A percentile compares a stretch with the other conserved stretches of the same genome.
These are phyloP conservation scores for Fraxinus greggii DNA, from an alignment of 305 asterid genomes.

Conservation along the genomic window DNA sequence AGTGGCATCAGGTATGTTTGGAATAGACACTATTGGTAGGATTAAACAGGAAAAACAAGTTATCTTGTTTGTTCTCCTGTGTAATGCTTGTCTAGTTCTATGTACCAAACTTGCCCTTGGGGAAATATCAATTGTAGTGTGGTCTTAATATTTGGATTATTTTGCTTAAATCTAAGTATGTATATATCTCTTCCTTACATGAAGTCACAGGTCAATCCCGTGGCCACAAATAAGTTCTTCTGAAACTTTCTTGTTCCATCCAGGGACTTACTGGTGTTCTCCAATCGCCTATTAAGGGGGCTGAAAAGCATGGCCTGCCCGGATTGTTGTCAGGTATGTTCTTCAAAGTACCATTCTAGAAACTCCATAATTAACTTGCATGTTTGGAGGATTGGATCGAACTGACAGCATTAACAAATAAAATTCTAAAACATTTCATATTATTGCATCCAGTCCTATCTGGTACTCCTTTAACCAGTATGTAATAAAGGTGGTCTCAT, in stretches of 20 bases:
- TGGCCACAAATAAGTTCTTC: neutral
- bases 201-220: constrained; percentile 1
- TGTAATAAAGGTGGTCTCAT: neutral
- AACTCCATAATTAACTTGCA: neutral
- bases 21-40: neutral
- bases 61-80: neutral
- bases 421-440: neutral
- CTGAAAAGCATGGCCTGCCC: constrained; percentile 94
- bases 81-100: neutral
- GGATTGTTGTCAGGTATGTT: constrained; percentile 87
- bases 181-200: neutral
- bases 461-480: neutral
- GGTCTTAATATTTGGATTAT: constrained; percentile 2
- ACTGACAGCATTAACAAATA: neutral
- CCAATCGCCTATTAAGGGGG: constrained; percentile 95
- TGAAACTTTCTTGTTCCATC: constrained; percentile 6
- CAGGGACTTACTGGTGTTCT: constrained; percentile 98
- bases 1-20: neutral
- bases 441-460: neutral
- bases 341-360: neutral
- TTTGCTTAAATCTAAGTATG: neutral
- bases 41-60: neutral
- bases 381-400: neutral
- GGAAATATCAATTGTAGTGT: neutral
- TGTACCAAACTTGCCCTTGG: neutral